These are phyloP conservation scores for Chytriomyces sp. DNA, from an alignment of 192 early-diverging fungal genomes.

Conservation along the genomic window DNA sequence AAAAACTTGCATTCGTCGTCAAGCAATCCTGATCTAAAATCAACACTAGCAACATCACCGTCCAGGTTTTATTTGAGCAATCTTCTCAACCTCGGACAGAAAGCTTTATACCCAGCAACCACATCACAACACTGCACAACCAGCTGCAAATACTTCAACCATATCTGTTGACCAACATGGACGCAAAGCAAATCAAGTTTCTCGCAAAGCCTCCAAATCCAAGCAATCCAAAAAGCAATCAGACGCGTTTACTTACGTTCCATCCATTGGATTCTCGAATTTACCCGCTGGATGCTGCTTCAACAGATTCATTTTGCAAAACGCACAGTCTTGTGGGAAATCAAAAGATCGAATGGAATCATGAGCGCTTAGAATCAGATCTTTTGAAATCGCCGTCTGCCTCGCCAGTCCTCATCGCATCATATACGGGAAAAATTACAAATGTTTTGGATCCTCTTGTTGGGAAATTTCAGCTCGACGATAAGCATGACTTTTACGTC, in stretches of 20 bases:
- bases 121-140: neutral
- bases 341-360: too few species aligned
- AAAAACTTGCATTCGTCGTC: neutral
- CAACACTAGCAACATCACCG: neutral
- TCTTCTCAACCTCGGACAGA: neutral
- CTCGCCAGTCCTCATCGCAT: neutral
- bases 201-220: conserved; percentile 5
- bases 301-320: neutral
- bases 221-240: conserved; percentile 12
- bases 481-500: conserved; percentile 25
- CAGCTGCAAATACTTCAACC: neutral
- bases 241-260: conserved; percentile 5
- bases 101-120: neutral
- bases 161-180: conserved; percentile 6
- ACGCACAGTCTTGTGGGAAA: neutral
- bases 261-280: neutral
- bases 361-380: neutral
- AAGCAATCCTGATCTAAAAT: neutral
- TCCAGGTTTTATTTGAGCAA: conserved; percentile 20
- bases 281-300: conserved; percentile 1
- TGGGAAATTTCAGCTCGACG: conserved; percentile 19
- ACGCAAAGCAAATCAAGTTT: conserved; percentile 26
- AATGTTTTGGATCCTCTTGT: conserved; percentile 7
- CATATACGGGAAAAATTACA: conserved; percentile 23
- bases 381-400: neutral